phyloP scores from a whole-genome alignment of 768 basidiomycete genomes.

The Hirschioporus abietinus region DNA sequence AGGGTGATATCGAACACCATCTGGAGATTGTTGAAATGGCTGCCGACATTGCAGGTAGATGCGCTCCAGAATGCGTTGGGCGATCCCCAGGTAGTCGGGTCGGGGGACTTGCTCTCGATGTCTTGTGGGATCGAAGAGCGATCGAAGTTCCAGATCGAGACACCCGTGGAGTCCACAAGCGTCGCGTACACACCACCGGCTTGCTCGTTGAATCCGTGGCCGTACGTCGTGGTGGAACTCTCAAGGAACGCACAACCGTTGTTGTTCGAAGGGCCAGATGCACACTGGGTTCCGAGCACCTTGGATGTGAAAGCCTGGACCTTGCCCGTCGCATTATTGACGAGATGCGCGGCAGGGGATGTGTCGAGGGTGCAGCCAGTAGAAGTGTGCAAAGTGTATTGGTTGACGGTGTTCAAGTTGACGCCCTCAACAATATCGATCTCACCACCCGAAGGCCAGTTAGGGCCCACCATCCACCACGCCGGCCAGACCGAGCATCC shows the following conservation, averaged over 20 bases:
- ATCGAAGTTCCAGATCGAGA: constrained; percentile 43
- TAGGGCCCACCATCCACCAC: constrained; percentile 37
- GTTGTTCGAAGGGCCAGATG: constrained; percentile 25
- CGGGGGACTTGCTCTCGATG: constrained; percentile 28
- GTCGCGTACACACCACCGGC: constrained; percentile 44
- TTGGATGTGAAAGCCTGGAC: constrained; percentile 22
- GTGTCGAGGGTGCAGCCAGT: constrained; percentile 33
- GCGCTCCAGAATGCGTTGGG: constrained; percentile 35
- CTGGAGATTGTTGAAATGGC: constrained; percentile 32
- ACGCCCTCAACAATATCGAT: constrained; percentile 42
- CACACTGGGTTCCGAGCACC: constrained; percentile 26
- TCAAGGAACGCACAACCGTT: constrained; percentile 38
- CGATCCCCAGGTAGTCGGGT: constrained; percentile 36
- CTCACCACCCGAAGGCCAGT: constrained; percentile 26
- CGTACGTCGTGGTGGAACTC: constrained; percentile 29
- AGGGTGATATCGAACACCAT: constrained; percentile 38
- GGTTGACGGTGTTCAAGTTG: constrained; percentile 33
- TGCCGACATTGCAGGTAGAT: constrained; percentile 28
- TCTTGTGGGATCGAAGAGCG: constrained; percentile 31
- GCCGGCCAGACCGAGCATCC: constrained; percentile 65
- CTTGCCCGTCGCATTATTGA: constrained; percentile 1
- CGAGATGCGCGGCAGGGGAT: constrained; percentile 11
- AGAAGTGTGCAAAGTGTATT: constrained; percentile 37
- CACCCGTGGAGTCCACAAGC: constrained; percentile 32
- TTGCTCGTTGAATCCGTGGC: constrained; percentile 34